Evolutionary conservation across 257 asterid species (phyloP).

Genomic region (Penstemon barbatus): DNA sequence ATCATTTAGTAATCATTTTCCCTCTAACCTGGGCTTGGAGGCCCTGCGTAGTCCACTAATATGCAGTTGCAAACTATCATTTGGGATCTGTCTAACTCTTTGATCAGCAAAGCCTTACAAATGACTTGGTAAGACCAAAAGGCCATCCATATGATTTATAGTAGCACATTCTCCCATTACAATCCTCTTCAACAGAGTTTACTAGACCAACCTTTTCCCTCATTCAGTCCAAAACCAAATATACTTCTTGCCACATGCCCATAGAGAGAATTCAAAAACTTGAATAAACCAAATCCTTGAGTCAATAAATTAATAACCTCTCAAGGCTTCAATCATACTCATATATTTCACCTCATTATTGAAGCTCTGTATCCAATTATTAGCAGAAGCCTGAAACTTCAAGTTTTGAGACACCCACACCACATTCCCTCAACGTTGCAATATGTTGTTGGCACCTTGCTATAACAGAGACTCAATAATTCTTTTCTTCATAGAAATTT

Average conservation of each 20-base stretch:
- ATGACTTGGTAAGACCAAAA: neutral
- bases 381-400: neutral
- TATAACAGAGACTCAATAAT: neutral
- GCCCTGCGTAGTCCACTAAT: neutral
- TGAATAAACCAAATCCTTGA: neutral
- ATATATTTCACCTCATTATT: slow-evolving; percentile 5
- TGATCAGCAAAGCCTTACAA: neutral
- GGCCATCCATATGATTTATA: slow-evolving; percentile 8
- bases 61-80: neutral
- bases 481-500: neutral
- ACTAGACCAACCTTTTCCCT: neutral
- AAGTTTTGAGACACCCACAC: neutral
- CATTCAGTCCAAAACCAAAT: neutral
- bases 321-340: neutral
- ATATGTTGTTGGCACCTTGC: neutral
- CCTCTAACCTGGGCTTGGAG: neutral
- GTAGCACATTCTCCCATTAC: neutral
- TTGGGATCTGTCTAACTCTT: neutral
- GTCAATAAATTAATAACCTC: neutral
- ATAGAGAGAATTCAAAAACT: neutral
- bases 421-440: neutral
- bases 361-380: neutral
- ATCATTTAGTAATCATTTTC: neutral
- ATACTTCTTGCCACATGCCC: neutral
- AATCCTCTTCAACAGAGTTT: neutral